Conservation (phyloP, 1,284 basidiomycete genomes). For the Puccinia hordei region DNA sequence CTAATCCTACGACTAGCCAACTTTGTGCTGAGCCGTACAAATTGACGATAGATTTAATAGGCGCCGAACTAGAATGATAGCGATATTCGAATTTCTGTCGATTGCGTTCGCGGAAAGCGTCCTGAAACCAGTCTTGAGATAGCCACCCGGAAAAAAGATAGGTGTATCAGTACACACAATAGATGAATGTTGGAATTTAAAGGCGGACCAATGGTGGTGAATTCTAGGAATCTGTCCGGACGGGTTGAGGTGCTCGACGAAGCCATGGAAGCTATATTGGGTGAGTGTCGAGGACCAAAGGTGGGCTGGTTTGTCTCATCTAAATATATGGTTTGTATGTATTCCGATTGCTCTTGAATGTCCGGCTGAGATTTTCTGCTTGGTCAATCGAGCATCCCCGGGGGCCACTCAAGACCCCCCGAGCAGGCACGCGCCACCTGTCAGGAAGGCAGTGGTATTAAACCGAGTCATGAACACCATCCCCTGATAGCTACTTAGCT, state of each 20-base stretch:
- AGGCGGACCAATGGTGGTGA: conserved; percentile 37
- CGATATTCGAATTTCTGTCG: conserved; percentile 18
- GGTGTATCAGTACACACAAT: neutral
- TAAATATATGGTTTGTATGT: neutral
- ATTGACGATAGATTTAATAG: conserved; percentile 21
- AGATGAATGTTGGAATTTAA: neutral
- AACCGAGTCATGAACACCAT: no score
- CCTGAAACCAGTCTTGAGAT: conserved; percentile 40
- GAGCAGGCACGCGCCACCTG: no score
- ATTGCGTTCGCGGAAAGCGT: conserved; percentile 28
- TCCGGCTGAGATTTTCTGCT: neutral
- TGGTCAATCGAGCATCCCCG: neutral
- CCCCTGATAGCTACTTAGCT: no score
- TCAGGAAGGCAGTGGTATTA: no score
- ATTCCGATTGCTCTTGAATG: neutral
- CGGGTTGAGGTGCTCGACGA: neutral
- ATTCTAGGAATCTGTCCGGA: conserved; percentile 19
- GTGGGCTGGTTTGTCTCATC: neutral
- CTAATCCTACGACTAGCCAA: conserved; percentile 27
- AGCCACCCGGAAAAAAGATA: neutral
- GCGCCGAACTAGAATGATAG: neutral
- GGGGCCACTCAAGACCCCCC: no score
- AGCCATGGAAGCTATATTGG: neutral
- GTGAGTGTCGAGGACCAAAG: no score
- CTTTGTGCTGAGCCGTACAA: conserved; percentile 23